Evolutionary conservation across 805 yeast species (phyloP).

Genomic region (Metschnikowia cerradonensis): DNA sequence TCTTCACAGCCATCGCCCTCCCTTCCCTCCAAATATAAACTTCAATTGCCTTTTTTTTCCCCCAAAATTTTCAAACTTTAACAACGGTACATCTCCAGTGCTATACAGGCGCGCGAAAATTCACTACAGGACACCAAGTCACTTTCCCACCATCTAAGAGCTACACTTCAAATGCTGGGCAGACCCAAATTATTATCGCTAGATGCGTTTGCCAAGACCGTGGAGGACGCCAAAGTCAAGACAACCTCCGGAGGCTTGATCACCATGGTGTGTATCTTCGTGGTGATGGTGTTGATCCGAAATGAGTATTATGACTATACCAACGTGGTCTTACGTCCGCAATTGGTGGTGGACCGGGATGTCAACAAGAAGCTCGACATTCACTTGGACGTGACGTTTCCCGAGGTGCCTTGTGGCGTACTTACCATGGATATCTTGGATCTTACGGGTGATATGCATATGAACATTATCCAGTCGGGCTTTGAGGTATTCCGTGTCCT

Average conservation of each 20-base stretch:
- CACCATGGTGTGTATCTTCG: slow-evolving; percentile 62
- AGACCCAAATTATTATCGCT: slow-evolving; percentile 50
- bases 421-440: slow-evolving; percentile 85
- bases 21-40: no score
- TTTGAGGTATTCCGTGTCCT: slow-evolving; percentile 67
- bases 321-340: slow-evolving; percentile 66
- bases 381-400: slow-evolving; percentile 78
- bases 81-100: background rate
- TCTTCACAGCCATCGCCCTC: no score
- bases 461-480: slow-evolving; percentile 66
- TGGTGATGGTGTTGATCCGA: slow-evolving; percentile 58
- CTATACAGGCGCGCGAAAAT: slow-evolving; percentile 1
- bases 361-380: slow-evolving; percentile 71
- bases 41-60: no score
- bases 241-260: slow-evolving; percentile 90
- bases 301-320: slow-evolving; percentile 78
- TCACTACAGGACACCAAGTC: slow-evolving; percentile 3
- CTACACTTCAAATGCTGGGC: slow-evolving; percentile 11
- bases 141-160: background rate
- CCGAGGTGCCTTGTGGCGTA: slow-evolving; percentile 79
- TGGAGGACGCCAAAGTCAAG: slow-evolving; percentile 85
- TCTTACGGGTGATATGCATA: slow-evolving; percentile 77
- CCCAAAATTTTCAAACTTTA: background rate
- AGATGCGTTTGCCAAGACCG: slow-evolving; percentile 92
- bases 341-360: slow-evolving; percentile 84